These are phyloP conservation scores for Phialophora verrucosa DNA, from an alignment of 2,329 filamentous ascomycete species.

Conservation along the genomic window DNA sequence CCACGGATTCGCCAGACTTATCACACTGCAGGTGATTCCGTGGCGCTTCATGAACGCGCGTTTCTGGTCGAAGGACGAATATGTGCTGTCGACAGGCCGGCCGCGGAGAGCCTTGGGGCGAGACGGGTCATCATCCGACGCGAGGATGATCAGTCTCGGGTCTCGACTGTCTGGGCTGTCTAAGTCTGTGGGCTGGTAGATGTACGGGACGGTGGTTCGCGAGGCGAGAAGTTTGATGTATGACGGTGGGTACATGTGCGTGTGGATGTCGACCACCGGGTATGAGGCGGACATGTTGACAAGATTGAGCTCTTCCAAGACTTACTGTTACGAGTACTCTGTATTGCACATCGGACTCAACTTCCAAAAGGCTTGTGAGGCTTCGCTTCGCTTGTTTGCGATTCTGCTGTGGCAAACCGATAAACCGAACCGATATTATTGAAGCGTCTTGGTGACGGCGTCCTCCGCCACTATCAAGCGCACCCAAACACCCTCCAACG, in stretches of 20 bases:
- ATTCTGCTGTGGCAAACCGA: background rate
- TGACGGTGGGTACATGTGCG: slow-evolving; percentile 66
- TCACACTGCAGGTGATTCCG: slow-evolving; percentile 78
- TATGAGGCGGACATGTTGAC: slow-evolving; percentile 22
- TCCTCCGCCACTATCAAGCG: slow-evolving; percentile 13
- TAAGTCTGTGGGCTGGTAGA: slow-evolving; percentile 47
- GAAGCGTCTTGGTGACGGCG: slow-evolving; percentile 4
- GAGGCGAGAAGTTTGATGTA: slow-evolving; percentile 64
- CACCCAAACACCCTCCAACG: background rate
- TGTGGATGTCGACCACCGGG: slow-evolving; percentile 64
- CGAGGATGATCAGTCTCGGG: slow-evolving; percentile 54
- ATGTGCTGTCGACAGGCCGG: slow-evolving; percentile 81
- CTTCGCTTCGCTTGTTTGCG: background rate
- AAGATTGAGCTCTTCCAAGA: background rate
- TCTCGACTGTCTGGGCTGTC: slow-evolving; percentile 35
- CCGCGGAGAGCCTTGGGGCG: slow-evolving; percentile 61
- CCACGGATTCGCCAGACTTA: slow-evolving; percentile 93
- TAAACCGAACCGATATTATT: background rate
- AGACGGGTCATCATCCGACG: slow-evolving; percentile 52
- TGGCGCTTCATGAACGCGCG: slow-evolving; percentile 87
- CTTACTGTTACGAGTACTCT: background rate
- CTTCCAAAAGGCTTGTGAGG: background rate
- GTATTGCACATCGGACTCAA: background rate
- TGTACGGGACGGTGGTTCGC: slow-evolving; percentile 55
- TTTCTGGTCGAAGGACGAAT: slow-evolving; percentile 79